phyloP scores from a whole-genome alignment of 2,329 filamentous ascomycete genomes.

The Paracoccidioides lutzii region DNA sequence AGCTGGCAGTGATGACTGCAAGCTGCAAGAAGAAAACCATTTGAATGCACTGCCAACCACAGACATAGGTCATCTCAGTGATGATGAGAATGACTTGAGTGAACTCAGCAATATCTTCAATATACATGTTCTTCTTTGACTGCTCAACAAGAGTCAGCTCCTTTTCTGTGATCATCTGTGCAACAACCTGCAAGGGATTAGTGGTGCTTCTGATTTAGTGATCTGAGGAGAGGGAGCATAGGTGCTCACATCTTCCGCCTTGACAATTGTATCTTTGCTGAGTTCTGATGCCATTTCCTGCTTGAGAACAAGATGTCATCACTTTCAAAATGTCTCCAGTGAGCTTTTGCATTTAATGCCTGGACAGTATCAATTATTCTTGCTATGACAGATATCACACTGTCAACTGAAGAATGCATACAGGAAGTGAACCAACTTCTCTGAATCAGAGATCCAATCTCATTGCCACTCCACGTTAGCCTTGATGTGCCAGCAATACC shows the following conservation, averaged over 20 bases:
- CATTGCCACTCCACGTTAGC: constrained; percentile 12
- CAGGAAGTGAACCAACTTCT: constrained; percentile 18
- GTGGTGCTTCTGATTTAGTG: background rate
- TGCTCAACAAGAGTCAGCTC: constrained; percentile 11
- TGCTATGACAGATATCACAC: constrained; percentile 11
- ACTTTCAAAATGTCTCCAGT: constrained; percentile 14
- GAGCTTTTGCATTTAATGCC: constrained; percentile 12
- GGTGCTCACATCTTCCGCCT: constrained; percentile 7
- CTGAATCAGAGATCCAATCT: constrained; percentile 15
- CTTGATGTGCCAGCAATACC: constrained; percentile 14
- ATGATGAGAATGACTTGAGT: constrained; percentile 18
- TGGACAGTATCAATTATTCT: constrained; percentile 9
- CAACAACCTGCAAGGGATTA: background rate
- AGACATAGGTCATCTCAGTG: constrained; percentile 20
- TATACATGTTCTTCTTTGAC: constrained; percentile 21
- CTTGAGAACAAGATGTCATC: constrained; percentile 14
- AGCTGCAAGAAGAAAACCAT: constrained; percentile 18
- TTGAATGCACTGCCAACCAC: constrained; percentile 18
- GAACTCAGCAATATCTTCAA: constrained; percentile 23
- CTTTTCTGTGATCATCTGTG: constrained; percentile 5
- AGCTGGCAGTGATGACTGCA: constrained; percentile 17
- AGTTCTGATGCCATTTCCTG: constrained; percentile 7
- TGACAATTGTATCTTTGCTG: constrained; percentile 9
- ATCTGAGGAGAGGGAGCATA: background rate
- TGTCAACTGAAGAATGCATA: constrained; percentile 15